Conservation (phyloP, 306 rosid genomes). For the Prunus fruticosa region DNA sequence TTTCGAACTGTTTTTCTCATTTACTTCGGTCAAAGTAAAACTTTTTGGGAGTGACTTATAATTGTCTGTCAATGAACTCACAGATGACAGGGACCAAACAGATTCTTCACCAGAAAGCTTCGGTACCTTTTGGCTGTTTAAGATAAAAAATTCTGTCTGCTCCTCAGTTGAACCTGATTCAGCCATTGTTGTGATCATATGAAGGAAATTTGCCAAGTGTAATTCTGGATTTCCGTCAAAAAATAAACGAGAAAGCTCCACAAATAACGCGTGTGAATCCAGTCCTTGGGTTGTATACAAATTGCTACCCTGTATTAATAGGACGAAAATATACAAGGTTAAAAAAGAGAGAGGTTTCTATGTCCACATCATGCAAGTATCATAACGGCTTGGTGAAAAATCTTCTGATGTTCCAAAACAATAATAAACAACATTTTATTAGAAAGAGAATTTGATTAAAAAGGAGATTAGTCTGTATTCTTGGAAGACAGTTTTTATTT, state of each 20-base stretch:
- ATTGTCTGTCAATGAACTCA: constrained; percentile 31
- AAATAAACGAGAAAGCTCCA: constrained; percentile 79
- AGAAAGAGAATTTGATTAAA: neutral
- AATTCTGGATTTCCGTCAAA: constrained; percentile 58
- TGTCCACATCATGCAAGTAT: neutral
- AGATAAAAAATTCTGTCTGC: constrained; percentile 66
- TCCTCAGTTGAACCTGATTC: constrained; percentile 62
- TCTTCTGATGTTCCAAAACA: neutral
- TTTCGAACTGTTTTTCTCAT: constrained; percentile 41
- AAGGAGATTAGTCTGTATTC: neutral
- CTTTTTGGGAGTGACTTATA: constrained; percentile 28
- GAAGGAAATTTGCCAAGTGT: constrained; percentile 85
- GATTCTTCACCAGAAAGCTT: constrained; percentile 68
- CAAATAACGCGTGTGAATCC: constrained; percentile 69
- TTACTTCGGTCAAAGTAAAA: constrained; percentile 17
- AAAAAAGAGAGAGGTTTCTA: neutral
- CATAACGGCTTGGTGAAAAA: neutral
- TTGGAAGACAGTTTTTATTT: neutral
- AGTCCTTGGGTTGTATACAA: constrained; percentile 57
- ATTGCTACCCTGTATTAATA: constrained; percentile 46
- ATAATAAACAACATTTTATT: neutral
- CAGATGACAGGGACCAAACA: constrained; percentile 60
- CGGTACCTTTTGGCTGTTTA: constrained; percentile 65
- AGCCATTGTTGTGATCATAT: constrained; percentile 71
- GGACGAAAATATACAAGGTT: neutral